These are phyloP conservation scores for Pleurotus sapidus DNA, from an alignment of 768 basidiomycete genomes.

Conservation along the genomic window DNA sequence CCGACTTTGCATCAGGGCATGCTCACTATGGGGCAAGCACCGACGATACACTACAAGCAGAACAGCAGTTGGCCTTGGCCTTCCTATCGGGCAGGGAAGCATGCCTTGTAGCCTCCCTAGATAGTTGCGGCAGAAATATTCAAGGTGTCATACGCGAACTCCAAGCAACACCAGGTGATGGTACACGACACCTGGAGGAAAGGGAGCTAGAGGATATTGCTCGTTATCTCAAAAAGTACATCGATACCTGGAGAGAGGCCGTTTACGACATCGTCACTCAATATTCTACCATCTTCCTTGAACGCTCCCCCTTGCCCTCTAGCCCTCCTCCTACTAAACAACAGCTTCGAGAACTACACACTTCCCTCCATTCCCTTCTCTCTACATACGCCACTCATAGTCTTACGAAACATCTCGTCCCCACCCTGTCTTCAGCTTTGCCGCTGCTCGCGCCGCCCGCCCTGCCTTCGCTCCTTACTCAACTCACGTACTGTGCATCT, in stretches of 20 bases:
- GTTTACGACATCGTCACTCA: conserved; percentile 92
- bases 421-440: conserved; percentile 47
- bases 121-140: conserved; percentile 48
- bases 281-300: conserved; percentile 86
- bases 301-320: conserved; percentile 42
- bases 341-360: conserved; percentile 15
- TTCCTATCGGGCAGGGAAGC: conserved; percentile 73
- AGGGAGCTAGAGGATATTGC: conserved; percentile 70
- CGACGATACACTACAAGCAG: conserved; percentile 34
- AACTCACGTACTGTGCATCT: conserved; percentile 89
- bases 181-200: conserved; percentile 42
- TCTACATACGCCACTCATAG: conserved; percentile 62
- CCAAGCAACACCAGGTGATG: conserved; percentile 9
- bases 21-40: conserved; percentile 13
- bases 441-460: conserved; percentile 64
- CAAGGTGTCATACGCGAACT: conserved; percentile 25
- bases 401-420: conserved; percentile 64
- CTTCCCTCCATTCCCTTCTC: conserved; percentile 49
- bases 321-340: conserved; percentile 12
- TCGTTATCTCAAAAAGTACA: conserved; percentile 79
- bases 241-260: conserved; percentile 90
- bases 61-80: conserved; percentile 82
- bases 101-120: conserved; percentile 55
- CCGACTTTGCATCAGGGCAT: conserved; percentile 15
- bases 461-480: conserved; percentile 83